Conservation (phyloP, 2,329 filamentous ascomycete genomes). For the Sclerotinia spermophila region DNA sequence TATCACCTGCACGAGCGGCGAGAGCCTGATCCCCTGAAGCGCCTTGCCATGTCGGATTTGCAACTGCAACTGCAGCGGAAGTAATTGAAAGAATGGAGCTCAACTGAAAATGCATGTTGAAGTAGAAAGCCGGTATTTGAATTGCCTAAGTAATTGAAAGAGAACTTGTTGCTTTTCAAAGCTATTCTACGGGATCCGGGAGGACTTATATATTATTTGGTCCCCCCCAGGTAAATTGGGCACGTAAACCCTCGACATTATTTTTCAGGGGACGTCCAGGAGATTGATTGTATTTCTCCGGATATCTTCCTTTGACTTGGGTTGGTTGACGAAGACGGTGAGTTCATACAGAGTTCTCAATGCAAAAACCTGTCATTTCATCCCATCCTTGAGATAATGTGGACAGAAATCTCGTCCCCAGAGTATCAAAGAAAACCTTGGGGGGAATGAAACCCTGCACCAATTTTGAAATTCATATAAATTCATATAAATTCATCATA, state of each 20-base stretch:
- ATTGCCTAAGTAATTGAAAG: neutral
- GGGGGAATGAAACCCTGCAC: neutral
- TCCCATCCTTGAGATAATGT: constrained; percentile 2
- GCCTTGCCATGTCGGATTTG: constrained; percentile 27
- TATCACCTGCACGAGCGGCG: constrained; percentile 13
- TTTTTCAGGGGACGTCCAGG: neutral
- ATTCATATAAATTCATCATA: neutral
- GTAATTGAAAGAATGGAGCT: constrained; percentile 25
- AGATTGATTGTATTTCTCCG: constrained; percentile 12
- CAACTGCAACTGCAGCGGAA: constrained; percentile 28
- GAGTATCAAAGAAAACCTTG: neutral
- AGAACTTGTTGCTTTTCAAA: neutral
- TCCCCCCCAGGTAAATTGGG: neutral
- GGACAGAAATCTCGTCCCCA: constrained; percentile 1
- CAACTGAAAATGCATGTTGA: constrained; percentile 33
- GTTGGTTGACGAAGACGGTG: constrained; percentile 1
- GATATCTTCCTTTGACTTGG: neutral
- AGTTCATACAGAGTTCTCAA: no score
- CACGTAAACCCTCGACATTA: neutral
- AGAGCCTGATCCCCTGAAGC: constrained; percentile 19
- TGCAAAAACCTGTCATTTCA: neutral
- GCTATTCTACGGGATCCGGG: neutral
- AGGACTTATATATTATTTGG: constrained; percentile 12
- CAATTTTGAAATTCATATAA: neutral
- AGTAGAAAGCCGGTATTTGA: neutral